These are phyloP conservation scores for Candida vaughaniae DNA, from an alignment of 805 yeast species.

Conservation along the genomic window DNA sequence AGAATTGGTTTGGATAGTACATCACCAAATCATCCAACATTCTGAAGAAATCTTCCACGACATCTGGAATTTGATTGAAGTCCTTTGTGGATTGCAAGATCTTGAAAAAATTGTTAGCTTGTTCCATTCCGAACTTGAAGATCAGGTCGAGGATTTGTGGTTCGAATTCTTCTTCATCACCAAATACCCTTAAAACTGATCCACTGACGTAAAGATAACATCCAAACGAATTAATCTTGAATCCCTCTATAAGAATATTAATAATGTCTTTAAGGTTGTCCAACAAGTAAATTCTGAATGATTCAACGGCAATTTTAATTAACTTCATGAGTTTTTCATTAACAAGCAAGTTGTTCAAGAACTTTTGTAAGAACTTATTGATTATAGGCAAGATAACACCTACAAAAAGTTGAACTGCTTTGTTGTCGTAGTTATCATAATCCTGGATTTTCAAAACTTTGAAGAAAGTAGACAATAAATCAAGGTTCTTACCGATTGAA, in stretches of 20 bases:
- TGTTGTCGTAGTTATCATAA: conserved; percentile 40
- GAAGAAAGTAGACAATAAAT: conserved; percentile 61
- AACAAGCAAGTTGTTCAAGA: conserved; percentile 59
- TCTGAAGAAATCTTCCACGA: conserved; percentile 83
- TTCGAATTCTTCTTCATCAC: conserved; percentile 40
- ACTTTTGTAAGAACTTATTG: conserved; percentile 46
- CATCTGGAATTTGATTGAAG: conserved; percentile 54
- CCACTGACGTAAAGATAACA: conserved; percentile 93
- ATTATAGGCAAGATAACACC: conserved; percentile 61
- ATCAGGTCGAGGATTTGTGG: conserved; percentile 9
- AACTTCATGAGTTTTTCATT: conserved; percentile 76
- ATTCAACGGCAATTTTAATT: conserved; percentile 62
- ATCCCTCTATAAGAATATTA: conserved; percentile 65
- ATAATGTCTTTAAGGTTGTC: conserved; percentile 67
- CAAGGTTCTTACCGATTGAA: conserved; percentile 65
- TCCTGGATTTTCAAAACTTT: conserved; percentile 52
- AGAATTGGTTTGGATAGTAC: conserved; percentile 62
- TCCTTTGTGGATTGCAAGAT: conserved; percentile 19
- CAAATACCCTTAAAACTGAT: conserved; percentile 69
- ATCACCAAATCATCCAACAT: conserved; percentile 75
- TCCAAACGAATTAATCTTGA: conserved; percentile 66
- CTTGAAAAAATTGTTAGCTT: conserved; percentile 56
- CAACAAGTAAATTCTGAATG: conserved; percentile 53
- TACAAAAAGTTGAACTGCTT: conserved; percentile 51
- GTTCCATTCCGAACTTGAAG: conserved; percentile 65